Evolutionary conservation across 2,329 filamentous ascomycete genomes (phyloP), one percentile per base, ranked within the genome.

Genomic region (Epichloe bromicola): DNA sequence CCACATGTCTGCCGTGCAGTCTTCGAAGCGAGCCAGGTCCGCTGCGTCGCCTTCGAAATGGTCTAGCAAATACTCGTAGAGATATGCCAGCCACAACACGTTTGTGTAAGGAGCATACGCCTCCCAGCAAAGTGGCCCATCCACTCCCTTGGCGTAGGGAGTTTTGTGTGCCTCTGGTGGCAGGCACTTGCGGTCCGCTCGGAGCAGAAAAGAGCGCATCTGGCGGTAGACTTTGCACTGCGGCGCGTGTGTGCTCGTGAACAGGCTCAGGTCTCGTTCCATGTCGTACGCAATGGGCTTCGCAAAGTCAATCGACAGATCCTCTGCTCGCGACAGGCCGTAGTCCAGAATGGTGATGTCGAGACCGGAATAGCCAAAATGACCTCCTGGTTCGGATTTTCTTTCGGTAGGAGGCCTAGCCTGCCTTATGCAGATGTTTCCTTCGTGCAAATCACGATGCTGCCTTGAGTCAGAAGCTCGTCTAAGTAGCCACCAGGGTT

Each of bases 301-400:
- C 2, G 66, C 63, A 30, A 68, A 62, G 17, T 69, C 63, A 3
- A 60, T 50, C 1, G 60, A 62, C 5, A 70, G 55, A 48, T 76
- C 67, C 33, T 73, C 73, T 3, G 79, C 80, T 17, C 80, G 72
- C 1, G 80, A 84, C 14, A 84, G 69, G 0, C 80, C 80, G 55
- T 83, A 84, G 63, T 84, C 80, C 5, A 84, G 67, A 40, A 84
- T 78, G 0, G 80, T 83, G 45, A 83, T 76, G 51, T 82, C 77
- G 4, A 83, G 67, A 1, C 79, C 79, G 0, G 80, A 83, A 56
- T 71, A 75, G 30, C 79, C 79, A 61, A 80, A 80, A 47, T 69
- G 66, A 3, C 68, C 64, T 0, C 49, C 55, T 3, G 64, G 60
- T 14, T 58, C 58, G 42, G 63, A 55, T 4, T 63, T 61, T 36